Conservation (phyloP, 2,329 filamentous ascomycete species). For the Lizonia empirigonia region DNA sequence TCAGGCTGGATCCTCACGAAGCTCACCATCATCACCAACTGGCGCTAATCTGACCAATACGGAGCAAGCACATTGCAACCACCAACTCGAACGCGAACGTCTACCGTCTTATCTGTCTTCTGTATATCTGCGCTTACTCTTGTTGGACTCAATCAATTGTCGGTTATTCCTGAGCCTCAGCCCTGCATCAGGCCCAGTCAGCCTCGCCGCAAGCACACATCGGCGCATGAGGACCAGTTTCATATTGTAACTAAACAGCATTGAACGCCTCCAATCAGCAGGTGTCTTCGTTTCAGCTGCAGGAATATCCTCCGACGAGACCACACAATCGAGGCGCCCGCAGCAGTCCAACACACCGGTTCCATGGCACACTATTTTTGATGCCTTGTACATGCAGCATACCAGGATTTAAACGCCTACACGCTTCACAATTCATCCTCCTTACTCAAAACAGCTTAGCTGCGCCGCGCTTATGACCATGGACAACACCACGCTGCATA, state of each 20-base stretch:
- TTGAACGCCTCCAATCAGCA: constrained; percentile 27
- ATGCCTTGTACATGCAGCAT: constrained; percentile 22
- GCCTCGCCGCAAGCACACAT: constrained; percentile 37
- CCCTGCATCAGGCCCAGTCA: constrained; percentile 34
- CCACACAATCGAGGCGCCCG: constrained; percentile 34
- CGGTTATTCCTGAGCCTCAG: constrained; percentile 18
- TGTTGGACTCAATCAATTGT: constrained; percentile 16
- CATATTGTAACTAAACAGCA: constrained; percentile 34
- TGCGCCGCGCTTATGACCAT: constrained; percentile 36
- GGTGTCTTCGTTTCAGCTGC: constrained; percentile 12
- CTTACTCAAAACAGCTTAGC: constrained; percentile 38
- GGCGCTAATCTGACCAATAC: constrained; percentile 44
- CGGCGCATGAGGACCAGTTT: constrained; percentile 33
- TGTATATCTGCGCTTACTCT: constrained; percentile 31
- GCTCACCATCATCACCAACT: constrained; percentile 28
- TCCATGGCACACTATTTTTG: constrained; percentile 42
- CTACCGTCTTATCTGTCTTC: constrained; percentile 16
- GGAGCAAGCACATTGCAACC: constrained; percentile 16
- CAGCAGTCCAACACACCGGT: constrained; percentile 29
- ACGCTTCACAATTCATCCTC: constrained; percentile 33
- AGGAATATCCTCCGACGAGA: constrained; percentile 24
- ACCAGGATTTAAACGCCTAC: constrained; percentile 34
- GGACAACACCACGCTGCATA: constrained; percentile 66
- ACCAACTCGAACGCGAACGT: constrained; percentile 16
- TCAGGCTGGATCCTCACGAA: constrained; percentile 33